Evolutionary conservation across 495 filamentous ascomycete species (phyloP).

Genomic region (Letharia lupina): DNA sequence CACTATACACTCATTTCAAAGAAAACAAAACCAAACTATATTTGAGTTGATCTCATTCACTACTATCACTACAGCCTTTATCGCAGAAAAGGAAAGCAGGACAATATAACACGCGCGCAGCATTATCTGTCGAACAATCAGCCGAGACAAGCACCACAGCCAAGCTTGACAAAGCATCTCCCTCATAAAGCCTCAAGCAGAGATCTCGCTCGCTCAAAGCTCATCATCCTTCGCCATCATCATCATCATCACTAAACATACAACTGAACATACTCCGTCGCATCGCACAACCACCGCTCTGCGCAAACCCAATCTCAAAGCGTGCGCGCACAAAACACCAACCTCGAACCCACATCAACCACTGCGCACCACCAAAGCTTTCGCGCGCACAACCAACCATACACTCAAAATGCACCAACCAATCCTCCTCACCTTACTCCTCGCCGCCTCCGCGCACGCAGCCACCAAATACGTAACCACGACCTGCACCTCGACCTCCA

Average conservation of each 20-base stretch:
- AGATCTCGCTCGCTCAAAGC: constrained; percentile 4
- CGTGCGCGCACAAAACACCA: background rate
- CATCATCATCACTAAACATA: background rate
- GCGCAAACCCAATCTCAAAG: background rate
- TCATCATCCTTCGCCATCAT: background rate
- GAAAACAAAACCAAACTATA: background rate
- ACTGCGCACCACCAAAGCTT: constrained; percentile 1
- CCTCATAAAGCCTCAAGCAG: constrained; percentile 5
- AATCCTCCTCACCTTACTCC: constrained; percentile 11
- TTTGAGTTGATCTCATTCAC: constrained; percentile 18
- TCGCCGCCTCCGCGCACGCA: constrained; percentile 5
- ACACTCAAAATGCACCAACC: constrained; percentile 8
- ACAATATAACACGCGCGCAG: constrained; percentile 7
- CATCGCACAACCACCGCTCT: background rate
- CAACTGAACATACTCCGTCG: background rate
- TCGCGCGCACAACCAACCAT: constrained; percentile 2
- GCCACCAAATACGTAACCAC: constrained; percentile 13
- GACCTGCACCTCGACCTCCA: constrained; percentile 19
- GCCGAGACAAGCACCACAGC: background rate
- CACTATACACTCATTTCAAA: constrained; percentile 1
- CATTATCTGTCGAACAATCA: constrained; percentile 1
- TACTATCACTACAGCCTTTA: constrained; percentile 10
- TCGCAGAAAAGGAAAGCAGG: constrained; percentile 8
- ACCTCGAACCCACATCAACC: background rate
- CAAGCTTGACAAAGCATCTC: background rate